A percentile compares a stretch with the other conserved stretches of the same genome.
These are phyloP conservation scores for Xylariales sp. DNA, from an alignment of 2,329 filamentous ascomycete species.

Conservation along the genomic window DNA sequence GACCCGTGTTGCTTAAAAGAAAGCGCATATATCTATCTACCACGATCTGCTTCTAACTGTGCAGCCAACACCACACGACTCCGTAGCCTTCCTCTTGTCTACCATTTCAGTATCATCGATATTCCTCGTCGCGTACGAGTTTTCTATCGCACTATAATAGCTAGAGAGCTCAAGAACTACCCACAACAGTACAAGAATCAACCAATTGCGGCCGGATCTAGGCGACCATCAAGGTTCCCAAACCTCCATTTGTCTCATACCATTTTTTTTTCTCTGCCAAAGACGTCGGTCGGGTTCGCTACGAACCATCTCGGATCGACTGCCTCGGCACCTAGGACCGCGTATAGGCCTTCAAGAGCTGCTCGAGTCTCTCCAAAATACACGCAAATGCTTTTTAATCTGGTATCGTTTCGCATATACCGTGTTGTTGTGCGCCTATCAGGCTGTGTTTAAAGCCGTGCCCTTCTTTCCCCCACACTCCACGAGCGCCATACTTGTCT, in stretches of 20 bases:
- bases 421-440: background rate
- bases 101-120: background rate
- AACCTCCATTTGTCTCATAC: constrained; percentile 5
- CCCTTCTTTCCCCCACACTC: background rate
- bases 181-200: background rate
- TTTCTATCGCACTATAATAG: background rate
- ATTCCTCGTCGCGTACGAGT: background rate
- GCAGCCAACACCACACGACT: background rate
- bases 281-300: background rate
- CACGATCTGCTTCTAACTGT: background rate
- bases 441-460: background rate
- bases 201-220: constrained; percentile 2
- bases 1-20: background rate
- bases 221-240: constrained; percentile 36
- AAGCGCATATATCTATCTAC: too few species aligned
- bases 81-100: background rate
- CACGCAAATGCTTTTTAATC: background rate
- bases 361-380: background rate
- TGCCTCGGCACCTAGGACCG: background rate
- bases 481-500: background rate
- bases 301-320: background rate
- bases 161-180: background rate
- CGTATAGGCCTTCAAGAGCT: background rate
- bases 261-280: constrained; percentile 7
- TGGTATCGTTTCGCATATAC: background rate